Percentiles rank a stretch among this genome's conserved stretches.
Conservation (phyloP, 225 moss, liverwort and hornwort genomes). For the Lunularia cruciata region DNA sequence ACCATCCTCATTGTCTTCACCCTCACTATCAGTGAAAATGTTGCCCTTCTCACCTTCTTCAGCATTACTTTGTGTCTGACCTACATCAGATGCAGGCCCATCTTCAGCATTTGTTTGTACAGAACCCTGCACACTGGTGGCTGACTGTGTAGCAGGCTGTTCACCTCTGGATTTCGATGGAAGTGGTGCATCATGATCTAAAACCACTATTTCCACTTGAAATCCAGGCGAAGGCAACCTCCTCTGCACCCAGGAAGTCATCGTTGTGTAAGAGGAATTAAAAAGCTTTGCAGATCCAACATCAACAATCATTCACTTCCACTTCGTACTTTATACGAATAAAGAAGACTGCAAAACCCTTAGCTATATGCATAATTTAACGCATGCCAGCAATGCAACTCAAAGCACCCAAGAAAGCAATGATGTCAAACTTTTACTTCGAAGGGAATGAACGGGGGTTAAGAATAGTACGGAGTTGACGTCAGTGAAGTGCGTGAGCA, state of each 20-base stretch:
- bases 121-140: conserved; percentile 36
- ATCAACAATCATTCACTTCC: background rate
- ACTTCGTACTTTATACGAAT: background rate
- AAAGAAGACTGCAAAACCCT: too few species aligned
- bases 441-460: too few species aligned
- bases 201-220: conserved; percentile 90
- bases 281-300: background rate
- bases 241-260: conserved; percentile 49
- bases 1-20: conserved; percentile 45
- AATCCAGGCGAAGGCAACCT: conserved; percentile 94
- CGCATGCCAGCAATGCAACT: background rate
- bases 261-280: background rate
- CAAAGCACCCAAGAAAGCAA: background rate
- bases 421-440: too few species aligned
- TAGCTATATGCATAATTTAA: too few species aligned
- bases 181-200: conserved; percentile 93
- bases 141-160: conserved; percentile 46
- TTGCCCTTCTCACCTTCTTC: conserved; percentile 51
- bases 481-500: too few species aligned
- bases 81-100: conserved; percentile 24
- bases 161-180: conserved; percentile 67
- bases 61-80: conserved; percentile 29
- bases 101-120: conserved; percentile 40
- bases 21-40: conserved; percentile 61
- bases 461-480: too few species aligned